These are phyloP conservation scores for Calonectria ilicicola DNA, from an alignment of 2,329 filamentous ascomycete species.

Conservation along the genomic window DNA sequence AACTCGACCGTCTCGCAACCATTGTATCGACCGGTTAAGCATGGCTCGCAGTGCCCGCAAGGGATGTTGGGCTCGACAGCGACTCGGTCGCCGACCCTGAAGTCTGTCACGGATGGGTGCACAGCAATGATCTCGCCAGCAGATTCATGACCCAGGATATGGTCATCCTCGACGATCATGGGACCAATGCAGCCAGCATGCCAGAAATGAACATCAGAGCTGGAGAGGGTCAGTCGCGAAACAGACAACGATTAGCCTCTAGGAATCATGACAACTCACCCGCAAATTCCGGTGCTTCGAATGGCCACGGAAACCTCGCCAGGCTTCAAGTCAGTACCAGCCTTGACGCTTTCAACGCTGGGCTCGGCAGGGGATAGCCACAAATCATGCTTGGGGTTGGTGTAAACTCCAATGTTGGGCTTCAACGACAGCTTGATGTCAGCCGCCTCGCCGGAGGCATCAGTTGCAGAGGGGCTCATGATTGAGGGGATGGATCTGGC, in stretches of 20 bases:
- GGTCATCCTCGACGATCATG: slow-evolving; percentile 90
- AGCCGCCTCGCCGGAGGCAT: slow-evolving; percentile 36
- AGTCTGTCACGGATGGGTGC: slow-evolving; percentile 80
- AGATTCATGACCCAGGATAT: slow-evolving; percentile 95
- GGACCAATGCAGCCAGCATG: slow-evolving; percentile 94
- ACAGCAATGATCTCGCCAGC: slow-evolving; percentile 86
- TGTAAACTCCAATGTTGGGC: slow-evolving; percentile 95
- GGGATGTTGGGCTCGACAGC: slow-evolving; percentile 95
- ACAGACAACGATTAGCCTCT: slow-evolving; percentile 7
- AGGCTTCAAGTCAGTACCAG: slow-evolving; percentile 75
- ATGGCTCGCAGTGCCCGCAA: slow-evolving; percentile 91
- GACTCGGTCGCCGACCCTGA: slow-evolving; percentile 90
- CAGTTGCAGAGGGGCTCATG: slow-evolving; percentile 52
- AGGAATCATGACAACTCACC: slow-evolving; percentile 62
- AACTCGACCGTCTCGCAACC: slow-evolving; percentile 90
- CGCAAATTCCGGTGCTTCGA: slow-evolving; percentile 96
- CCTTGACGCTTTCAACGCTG: slow-evolving; percentile 78
- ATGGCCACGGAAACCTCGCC: slow-evolving; percentile 91
- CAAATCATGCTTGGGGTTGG: slow-evolving; percentile 90
- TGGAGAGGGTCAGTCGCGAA: slow-evolving; percentile 48
- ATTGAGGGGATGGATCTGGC: slow-evolving; percentile 26
- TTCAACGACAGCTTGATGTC: slow-evolving; percentile 60
- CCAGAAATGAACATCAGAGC: slow-evolving; percentile 98
- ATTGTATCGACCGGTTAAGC: slow-evolving; percentile 93
- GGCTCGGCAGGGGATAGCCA: slow-evolving; percentile 88